Conservation (phyloP, 345 rosid species). For the Linum usitatissimum region DNA sequence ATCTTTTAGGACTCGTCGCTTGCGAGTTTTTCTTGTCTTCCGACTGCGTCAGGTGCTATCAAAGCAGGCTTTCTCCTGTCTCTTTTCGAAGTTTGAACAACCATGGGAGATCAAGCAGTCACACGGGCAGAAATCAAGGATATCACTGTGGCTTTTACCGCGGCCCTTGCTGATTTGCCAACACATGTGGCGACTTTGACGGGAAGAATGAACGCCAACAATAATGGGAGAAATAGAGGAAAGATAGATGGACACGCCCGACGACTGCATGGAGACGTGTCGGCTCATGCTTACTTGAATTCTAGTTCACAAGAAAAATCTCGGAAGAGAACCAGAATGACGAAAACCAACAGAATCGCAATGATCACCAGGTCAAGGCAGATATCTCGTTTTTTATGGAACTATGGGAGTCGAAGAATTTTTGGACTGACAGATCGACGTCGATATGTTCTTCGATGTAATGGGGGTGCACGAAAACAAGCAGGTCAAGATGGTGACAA, state of each 20-base stretch:
- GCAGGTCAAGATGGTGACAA: background rate
- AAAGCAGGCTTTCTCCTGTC: background rate
- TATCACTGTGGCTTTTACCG: background rate
- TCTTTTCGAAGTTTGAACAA: background rate
- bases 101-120: background rate
- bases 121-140: background rate
- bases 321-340: background rate
- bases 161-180: background rate
- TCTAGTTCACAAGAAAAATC: background rate
- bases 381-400: background rate
- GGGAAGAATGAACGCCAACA: background rate
- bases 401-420: background rate
- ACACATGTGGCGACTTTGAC: background rate
- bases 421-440: background rate
- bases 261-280: background rate
- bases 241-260: background rate
- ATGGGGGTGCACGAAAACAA: background rate
- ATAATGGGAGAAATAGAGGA: background rate
- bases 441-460: background rate
- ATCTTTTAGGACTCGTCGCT: too few relatives aligned
- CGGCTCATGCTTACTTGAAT: background rate
- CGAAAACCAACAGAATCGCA: background rate
- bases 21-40: background rate
- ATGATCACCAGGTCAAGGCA: background rate
- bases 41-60: background rate